Evolutionary conservation across 129 eudicot species (phyloP), one percentile per base, ranked within the genome.

Genomic region (Logfia minima): DNA sequence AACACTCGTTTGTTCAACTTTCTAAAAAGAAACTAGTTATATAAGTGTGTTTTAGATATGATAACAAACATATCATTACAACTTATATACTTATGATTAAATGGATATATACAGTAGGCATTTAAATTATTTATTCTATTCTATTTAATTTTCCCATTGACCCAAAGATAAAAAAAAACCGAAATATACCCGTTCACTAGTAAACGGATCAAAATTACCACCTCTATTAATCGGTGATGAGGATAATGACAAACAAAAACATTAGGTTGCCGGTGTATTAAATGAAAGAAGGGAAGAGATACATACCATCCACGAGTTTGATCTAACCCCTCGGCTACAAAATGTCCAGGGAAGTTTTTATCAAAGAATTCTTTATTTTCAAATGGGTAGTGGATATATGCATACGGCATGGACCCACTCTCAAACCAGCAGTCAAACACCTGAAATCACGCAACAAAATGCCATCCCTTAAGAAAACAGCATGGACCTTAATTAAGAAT

Each of bases 351-450:
- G 58, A 92, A 92, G 71, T 90, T 90, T 23, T 84, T 88, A 69
- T 88, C 85, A 16, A 92, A 92, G 14, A 88, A 83, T 55, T 90
- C 87, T 68, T 81, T 85, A 73, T 90, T 92, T 68, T 90, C 98
- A 86, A 92, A 92, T 10, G 94, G 98, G 74, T 92, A 90, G 63
- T 92, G 98, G 75, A 92, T 90, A 65, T 92, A 90, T 8, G 96
- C 98, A 79, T 88, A 92, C 39, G 98, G 96, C 98, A 92, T 92
- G 72, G 98, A 89, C 60, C 98, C 98, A 81, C 98, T 93, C 84
- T 93, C 98, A 74, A 93, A 93, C 98, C 98, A 93, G 87, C 98
- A 93, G 82, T 90, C 98, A 81, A 93, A 93, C 5, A 93, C 96
- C 96, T 90, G 88, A 70, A 79, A 76, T 56, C 17, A 79, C 32